Conservation (phyloP, 169 alveolate genomes). For the Plasmodium vinckei region DNA sequence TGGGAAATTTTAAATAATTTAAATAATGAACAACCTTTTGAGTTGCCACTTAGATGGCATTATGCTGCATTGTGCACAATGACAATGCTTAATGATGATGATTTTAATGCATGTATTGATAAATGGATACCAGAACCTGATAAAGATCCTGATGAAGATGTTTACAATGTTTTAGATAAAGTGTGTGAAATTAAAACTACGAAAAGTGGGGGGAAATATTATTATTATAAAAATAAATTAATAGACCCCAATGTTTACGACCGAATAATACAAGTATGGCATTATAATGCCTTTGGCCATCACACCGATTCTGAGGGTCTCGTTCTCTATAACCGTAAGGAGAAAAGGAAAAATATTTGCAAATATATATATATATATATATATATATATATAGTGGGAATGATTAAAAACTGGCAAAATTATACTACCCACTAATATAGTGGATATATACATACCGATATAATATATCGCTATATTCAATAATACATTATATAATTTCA, state of each 20-base stretch:
- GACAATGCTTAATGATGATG: constrained; percentile 71
- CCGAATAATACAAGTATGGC: constrained; percentile 88
- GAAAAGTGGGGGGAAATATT: constrained; percentile 57
- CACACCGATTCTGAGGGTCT: constrained; percentile 87
- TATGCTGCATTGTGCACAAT: constrained; percentile 88
- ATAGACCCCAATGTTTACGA: constrained; percentile 82
- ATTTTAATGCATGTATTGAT: constrained; percentile 78
- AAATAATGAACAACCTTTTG: constrained; percentile 77
- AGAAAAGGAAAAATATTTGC: background rate
- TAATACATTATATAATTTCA: background rate
- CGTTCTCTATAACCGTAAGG: constrained; percentile 83
- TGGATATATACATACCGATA: background rate
- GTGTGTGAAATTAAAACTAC: constrained; percentile 75
- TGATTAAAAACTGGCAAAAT: too few relatives aligned
- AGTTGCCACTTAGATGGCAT: constrained; percentile 89
- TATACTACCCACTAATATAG: too few relatives aligned
- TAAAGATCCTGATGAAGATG: constrained; percentile 82
- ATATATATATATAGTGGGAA: too few relatives aligned
- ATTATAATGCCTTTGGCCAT: constrained; percentile 88
- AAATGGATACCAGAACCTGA: constrained; percentile 84
- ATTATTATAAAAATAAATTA: constrained; percentile 75
- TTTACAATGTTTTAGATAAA: constrained; percentile 80
- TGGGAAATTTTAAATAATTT: constrained; percentile 79
- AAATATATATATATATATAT: too few relatives aligned
- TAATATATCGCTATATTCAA: too few relatives aligned